Percentiles rank a stretch among this genome's conserved stretches.
phyloP scores from a whole-genome alignment of 2,329 filamentous ascomycete genomes.

The Cyphellophora europaea region DNA sequence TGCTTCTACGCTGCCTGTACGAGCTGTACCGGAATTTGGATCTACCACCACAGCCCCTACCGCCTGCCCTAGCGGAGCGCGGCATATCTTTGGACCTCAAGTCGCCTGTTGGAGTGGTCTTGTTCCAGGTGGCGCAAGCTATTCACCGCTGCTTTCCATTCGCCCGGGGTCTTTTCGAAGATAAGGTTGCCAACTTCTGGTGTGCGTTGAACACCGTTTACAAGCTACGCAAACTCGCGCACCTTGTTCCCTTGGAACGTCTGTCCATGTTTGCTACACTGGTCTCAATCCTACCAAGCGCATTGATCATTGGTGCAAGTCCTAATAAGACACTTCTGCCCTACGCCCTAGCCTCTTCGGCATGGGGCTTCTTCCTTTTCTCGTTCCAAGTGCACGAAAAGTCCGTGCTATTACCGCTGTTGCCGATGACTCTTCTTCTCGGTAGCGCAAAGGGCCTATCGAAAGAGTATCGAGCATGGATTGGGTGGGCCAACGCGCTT shows the following conservation, averaged over 20 bases:
- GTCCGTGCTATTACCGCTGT: constrained; percentile 80
- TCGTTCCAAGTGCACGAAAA: constrained; percentile 99
- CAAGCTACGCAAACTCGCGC: constrained; percentile 64
- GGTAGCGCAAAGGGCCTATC: constrained; percentile 68
- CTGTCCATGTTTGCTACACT: constrained; percentile 68
- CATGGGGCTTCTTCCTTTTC: constrained; percentile 97
- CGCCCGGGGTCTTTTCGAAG: constrained; percentile 89
- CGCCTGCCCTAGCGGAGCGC: constrained; percentile 54
- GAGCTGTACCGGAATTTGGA: constrained; percentile 57
- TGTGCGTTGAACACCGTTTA: constrained; percentile 71
- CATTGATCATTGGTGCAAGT: constrained; percentile 66
- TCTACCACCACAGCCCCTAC: constrained; percentile 48
- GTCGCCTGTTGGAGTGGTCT: constrained; percentile 61
- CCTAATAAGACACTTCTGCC: constrained; percentile 71
- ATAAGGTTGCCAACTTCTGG: constrained; percentile 99
- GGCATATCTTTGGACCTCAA: constrained; percentile 50
- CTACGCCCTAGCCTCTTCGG: constrained; percentile 68
- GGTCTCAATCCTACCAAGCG: constrained; percentile 67
- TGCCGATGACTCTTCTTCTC: constrained; percentile 86
- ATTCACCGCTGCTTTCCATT: constrained; percentile 94
- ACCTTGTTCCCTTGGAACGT: constrained; percentile 61
- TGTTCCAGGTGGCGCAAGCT: constrained; percentile 73
- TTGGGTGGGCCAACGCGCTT: constrained; percentile 89
- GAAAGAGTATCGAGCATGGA: constrained; percentile 73
- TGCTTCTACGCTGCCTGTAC: constrained; percentile 63